Conservation (phyloP, 1,139 yeast species). For the Lodderomyces pseudojiufengensis region DNA sequence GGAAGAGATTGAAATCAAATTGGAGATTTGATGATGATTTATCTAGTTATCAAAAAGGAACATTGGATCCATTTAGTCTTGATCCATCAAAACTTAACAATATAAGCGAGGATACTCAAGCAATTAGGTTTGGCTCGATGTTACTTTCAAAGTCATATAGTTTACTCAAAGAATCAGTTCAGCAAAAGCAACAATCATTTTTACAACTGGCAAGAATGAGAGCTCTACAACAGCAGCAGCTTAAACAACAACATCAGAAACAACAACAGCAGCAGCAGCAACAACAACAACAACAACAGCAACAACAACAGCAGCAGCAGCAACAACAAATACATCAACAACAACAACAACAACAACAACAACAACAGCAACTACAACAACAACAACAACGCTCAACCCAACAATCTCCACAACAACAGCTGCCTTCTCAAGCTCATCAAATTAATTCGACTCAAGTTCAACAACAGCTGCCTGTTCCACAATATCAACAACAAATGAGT, state of each 20-base stretch:
- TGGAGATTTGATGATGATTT: constrained; percentile 76
- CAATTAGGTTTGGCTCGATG: constrained; percentile 90
- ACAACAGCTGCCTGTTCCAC: constrained; percentile 6
- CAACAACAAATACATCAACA: constrained; percentile 6
- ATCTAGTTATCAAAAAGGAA: constrained; percentile 44
- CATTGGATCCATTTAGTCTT: constrained; percentile 55
- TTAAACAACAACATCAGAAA: constrained; percentile 27
- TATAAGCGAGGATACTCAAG: constrained; percentile 82
- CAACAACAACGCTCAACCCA: constrained; percentile 1
- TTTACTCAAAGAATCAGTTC: constrained; percentile 50
- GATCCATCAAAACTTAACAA: constrained; percentile 70
- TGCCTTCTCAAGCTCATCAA: constrained; percentile 6
- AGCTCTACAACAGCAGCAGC: constrained; percentile 41
- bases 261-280: constrained; percentile 29
- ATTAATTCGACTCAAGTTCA: too few relatives aligned
- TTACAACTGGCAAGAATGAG: constrained; percentile 46
- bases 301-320: constrained; percentile 22
- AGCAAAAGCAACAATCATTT: constrained; percentile 41
- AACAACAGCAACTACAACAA: constrained; percentile 5
- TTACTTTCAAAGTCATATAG: constrained; percentile 82
- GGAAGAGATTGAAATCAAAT: constrained; percentile 59
- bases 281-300: constrained; percentile 28
- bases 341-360: constrained; percentile 1
- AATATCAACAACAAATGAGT: constrained; percentile 1
- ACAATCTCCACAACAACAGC: constrained; percentile 2